Conservation (phyloP, 1,284 basidiomycete genomes). For the Sparassis latifolia region DNA sequence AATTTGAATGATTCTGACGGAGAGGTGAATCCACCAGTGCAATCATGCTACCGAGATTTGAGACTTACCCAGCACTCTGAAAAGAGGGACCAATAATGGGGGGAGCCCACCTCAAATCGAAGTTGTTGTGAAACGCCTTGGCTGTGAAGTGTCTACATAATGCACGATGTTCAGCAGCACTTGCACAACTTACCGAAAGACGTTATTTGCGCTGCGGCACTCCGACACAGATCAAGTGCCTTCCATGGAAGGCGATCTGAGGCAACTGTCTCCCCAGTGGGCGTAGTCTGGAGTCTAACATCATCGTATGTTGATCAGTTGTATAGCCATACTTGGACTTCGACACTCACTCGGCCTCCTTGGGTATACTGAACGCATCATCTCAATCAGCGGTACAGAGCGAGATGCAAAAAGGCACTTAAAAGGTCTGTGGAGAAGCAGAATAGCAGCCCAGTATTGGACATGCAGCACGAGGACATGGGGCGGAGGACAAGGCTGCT, state of each 20-base stretch:
- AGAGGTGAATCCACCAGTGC: constrained; percentile 3
- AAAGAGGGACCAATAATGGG: constrained; percentile 70
- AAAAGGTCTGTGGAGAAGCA: constrained; percentile 81
- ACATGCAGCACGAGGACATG: constrained; percentile 70
- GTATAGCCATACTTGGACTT: too few relatives aligned
- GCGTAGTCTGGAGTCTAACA: too few relatives aligned
- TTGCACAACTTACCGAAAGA: constrained; percentile 45
- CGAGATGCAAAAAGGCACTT: constrained; percentile 26
- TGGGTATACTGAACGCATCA: too few relatives aligned
- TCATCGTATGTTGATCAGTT: too few relatives aligned
- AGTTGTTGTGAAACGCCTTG: constrained; percentile 54
- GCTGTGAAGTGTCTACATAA: constrained; percentile 30
- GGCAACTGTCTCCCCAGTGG: background rate
- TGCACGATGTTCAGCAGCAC: background rate
- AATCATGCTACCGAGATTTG: constrained; percentile 1
- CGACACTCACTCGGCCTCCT: too few relatives aligned
- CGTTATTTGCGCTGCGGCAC: constrained; percentile 70
- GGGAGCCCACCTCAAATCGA: constrained; percentile 56
- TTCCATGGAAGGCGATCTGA: constrained; percentile 32
- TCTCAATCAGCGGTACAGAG: too few relatives aligned
- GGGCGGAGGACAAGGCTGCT: constrained; percentile 45
- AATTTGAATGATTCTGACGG: constrained; percentile 70
- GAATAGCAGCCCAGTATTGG: constrained; percentile 72
- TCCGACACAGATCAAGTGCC: constrained; percentile 72
- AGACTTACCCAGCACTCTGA: constrained; percentile 65